Evolutionary conservation across 2,329 filamentous ascomycete genomes (phyloP).

Genomic region (Colletotrichum liriopes): DNA sequence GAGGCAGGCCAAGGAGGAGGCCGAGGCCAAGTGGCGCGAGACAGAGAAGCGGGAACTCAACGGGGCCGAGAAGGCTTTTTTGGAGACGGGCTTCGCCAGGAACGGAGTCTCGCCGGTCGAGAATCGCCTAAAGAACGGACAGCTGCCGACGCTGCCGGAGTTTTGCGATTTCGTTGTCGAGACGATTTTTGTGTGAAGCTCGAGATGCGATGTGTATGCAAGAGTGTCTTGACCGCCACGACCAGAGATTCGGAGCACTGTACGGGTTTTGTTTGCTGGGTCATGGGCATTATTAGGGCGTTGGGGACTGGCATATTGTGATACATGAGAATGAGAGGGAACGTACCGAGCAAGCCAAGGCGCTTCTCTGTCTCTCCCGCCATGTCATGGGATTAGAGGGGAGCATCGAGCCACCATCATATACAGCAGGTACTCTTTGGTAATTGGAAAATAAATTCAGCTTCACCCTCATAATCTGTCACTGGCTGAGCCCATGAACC

Average conservation of each 20-base stretch:
- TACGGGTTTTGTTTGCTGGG: background rate
- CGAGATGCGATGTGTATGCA: background rate
- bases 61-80: conserved; percentile 68
- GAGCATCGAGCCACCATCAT: background rate
- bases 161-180: conserved; percentile 64
- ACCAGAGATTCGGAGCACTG: background rate
- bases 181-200: conserved; percentile 57
- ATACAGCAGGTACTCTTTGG: conserved; percentile 2
- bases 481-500: background rate
- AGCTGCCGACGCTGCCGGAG: conserved; percentile 58
- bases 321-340: background rate
- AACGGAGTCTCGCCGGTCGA: conserved; percentile 50
- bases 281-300: conserved; percentile 6
- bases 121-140: conserved; percentile 52
- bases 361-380: background rate
- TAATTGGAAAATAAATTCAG: conserved; percentile 17
- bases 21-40: conserved; percentile 80
- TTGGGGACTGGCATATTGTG: background rate
- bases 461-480: background rate
- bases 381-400: background rate
- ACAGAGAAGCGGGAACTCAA: conserved; percentile 73
- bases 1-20: conserved; percentile 77
- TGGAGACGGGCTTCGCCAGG: conserved; percentile 67
- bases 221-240: background rate
- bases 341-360: background rate